phyloP scores from a whole-genome alignment of 768 basidiomycete genomes.

The Podaxis sp. region DNA sequence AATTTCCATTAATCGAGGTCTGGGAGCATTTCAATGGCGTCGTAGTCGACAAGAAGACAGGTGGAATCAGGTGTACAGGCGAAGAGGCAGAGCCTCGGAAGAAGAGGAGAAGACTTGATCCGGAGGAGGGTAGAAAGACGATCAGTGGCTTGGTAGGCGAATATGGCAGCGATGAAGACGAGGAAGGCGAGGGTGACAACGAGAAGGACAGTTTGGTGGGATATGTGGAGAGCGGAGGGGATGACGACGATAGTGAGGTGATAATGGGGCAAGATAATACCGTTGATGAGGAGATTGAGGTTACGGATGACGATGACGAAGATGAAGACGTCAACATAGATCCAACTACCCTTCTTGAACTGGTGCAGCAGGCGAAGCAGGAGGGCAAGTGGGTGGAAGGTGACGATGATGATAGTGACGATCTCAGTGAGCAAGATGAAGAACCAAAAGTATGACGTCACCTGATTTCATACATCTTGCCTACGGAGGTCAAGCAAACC shows the following conservation, averaged over 20 bases:
- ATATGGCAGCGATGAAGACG: constrained; percentile 52
- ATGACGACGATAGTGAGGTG: constrained; percentile 25
- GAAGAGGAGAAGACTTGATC: constrained; percentile 60
- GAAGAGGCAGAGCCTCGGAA: constrained; percentile 32
- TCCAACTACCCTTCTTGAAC: constrained; percentile 15
- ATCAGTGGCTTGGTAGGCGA: constrained; percentile 42
- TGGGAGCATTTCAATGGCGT: constrained; percentile 67
- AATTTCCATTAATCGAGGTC: constrained; percentile 82
- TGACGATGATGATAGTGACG: constrained; percentile 20
- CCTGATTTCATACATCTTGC: constrained; percentile 54
- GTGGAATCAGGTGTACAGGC: constrained; percentile 24
- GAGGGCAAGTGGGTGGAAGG: constrained; percentile 19
- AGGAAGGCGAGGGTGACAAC: constrained; percentile 20
- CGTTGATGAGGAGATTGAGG: constrained; percentile 52
- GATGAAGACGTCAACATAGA: constrained; percentile 17
- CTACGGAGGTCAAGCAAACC: constrained; percentile 76
- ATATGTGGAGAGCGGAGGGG: constrained; percentile 51
- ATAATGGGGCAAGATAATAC: constrained; percentile 37
- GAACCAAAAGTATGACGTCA: neutral
- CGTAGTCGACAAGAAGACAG: constrained; percentile 55
- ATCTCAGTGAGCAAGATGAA: constrained; percentile 2
- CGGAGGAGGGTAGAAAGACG: constrained; percentile 48
- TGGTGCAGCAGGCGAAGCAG: constrained; percentile 18
- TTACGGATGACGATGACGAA: constrained; percentile 41
- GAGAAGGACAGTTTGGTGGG: constrained; percentile 35